Conservation (phyloP, 2,329 filamentous ascomycete genomes). For the Alternaria consortialis region DNA sequence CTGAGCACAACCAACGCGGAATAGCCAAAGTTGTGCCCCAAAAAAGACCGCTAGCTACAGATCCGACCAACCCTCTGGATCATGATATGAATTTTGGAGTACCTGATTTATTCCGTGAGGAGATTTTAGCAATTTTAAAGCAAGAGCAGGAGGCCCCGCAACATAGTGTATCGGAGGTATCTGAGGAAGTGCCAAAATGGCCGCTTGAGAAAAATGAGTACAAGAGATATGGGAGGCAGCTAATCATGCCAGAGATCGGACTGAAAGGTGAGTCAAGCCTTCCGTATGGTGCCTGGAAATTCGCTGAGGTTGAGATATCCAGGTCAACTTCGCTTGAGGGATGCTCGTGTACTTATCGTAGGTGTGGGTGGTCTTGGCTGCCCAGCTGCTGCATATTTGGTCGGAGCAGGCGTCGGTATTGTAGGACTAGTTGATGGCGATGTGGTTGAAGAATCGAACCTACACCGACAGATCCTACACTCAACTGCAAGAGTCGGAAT, state of each 20-base stretch:
- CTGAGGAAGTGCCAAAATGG: constrained; percentile 59
- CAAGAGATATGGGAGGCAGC: constrained; percentile 85
- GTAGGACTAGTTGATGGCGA: constrained; percentile 90
- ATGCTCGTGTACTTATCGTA: constrained; percentile 77
- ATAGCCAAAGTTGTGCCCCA: constrained; percentile 32
- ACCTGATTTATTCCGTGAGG: constrained; percentile 54
- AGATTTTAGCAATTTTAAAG: constrained; percentile 51
- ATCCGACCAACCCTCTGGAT: constrained; percentile 39
- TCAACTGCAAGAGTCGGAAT: constrained; percentile 73
- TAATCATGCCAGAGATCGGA: constrained; percentile 86
- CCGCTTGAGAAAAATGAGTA: constrained; percentile 79
- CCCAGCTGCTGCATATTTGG: constrained; percentile 90
- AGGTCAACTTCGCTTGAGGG: constrained; percentile 80
- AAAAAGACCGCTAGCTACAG: constrained; percentile 25
- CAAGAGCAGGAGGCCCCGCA: constrained; percentile 22
- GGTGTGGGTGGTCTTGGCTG: constrained; percentile 91
- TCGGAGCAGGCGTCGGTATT: constrained; percentile 84
- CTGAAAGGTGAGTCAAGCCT: constrained; percentile 67
- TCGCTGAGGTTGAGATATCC: background rate
- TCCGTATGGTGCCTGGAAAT: background rate
- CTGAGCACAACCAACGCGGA: constrained; percentile 48
- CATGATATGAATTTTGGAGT: constrained; percentile 54
- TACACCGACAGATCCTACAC: constrained; percentile 92
- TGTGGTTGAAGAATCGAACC: constrained; percentile 84
- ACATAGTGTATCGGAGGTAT: constrained; percentile 4